phyloP scores from a whole-genome alignment of 345 rosid species.

The Salix dunnii region DNA sequence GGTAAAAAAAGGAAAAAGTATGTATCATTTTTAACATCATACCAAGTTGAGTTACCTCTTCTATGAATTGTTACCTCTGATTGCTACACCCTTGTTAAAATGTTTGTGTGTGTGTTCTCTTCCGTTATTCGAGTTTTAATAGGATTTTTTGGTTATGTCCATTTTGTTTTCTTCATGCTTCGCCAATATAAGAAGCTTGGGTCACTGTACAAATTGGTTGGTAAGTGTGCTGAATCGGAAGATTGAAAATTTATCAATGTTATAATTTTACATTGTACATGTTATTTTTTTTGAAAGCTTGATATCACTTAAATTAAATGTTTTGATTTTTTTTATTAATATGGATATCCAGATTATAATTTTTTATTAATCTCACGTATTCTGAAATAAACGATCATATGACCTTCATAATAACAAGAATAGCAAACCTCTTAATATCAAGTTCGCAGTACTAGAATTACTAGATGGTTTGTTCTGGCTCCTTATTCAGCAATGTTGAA shows the following conservation, averaged over 20 bases:
- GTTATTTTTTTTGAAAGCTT: no score
- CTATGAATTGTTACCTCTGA: background rate
- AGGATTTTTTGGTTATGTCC: background rate
- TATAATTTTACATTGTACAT: no score
- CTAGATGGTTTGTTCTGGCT: background rate
- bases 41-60: background rate
- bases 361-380: no score
- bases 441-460: no score
- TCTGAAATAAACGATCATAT: no score
- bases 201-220: background rate
- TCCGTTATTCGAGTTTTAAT: background rate
- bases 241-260: background rate
- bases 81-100: background rate
- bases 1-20: slow-evolving; percentile 22
- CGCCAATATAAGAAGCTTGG: background rate
- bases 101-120: background rate
- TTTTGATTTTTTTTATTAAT: no score
- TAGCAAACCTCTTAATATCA: no score
- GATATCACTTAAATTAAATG: no score
- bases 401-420: no score
- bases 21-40: background rate
- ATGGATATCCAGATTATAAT: no score
- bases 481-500: background rate
- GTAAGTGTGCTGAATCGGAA: background rate
- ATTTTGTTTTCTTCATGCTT: background rate